These are phyloP conservation scores for Hordeum marinum DNA, from an alignment of 176 grass and related monocot genomes.

Conservation along the genomic window DNA sequence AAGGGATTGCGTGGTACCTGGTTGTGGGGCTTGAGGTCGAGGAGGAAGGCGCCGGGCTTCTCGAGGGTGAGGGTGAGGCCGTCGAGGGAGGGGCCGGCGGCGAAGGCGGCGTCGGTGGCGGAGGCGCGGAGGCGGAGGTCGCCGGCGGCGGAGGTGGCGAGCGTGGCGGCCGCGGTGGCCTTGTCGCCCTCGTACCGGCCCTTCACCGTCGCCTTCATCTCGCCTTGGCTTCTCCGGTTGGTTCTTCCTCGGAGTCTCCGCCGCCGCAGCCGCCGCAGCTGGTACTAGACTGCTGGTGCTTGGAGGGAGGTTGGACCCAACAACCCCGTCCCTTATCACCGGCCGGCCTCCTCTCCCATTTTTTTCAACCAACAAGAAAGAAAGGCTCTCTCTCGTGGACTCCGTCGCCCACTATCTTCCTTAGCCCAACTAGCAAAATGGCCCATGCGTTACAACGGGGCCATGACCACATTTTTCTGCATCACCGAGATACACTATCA, in stretches of 20 bases:
- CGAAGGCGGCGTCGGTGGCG: slow-evolving; percentile 76
- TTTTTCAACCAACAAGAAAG: not conserved
- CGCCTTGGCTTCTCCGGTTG: too few relatives aligned
- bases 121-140: slow-evolving; percentile 74
- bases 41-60: slow-evolving; percentile 81
- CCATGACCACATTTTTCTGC: too few relatives aligned
- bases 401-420: not conserved
- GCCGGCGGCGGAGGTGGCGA: slow-evolving; percentile 47
- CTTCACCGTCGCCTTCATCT: slow-evolving; percentile 80
- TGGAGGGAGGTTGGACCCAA: not conserved
- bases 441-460: too few relatives aligned
- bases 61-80: slow-evolving; percentile 77
- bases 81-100: slow-evolving; percentile 55
- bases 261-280: not conserved
- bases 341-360: not conserved
- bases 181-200: slow-evolving; percentile 80
- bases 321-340: not conserved
- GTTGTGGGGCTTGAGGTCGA: slow-evolving; percentile 68
- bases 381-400: not conserved
- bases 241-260: not conserved
- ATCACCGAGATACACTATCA: too few relatives aligned
- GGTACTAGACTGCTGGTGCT: not conserved
- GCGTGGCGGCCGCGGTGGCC: slow-evolving; percentile 29
- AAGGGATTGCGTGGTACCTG: not conserved
- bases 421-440: too few relatives aligned